Evolutionary conservation across 768 basidiomycete genomes (phyloP), one percentile per base, ranked within the genome.

Genomic region (Pisolithus tinctorius): DNA sequence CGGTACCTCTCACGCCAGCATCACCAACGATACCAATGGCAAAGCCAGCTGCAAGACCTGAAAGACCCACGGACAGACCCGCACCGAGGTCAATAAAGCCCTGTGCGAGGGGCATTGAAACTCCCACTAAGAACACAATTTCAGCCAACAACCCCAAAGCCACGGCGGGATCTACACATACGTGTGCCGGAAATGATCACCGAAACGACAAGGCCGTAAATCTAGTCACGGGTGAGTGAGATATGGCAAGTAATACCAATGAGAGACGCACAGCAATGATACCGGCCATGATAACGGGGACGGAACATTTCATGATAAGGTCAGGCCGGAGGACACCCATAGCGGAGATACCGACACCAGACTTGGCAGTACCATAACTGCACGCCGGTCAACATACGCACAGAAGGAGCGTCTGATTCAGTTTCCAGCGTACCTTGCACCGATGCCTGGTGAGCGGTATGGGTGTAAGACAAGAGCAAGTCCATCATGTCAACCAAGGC

Each of bases 261-360:
- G 8, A 30, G 46, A 30, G 39, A 55, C 92, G 58, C 60, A 98
- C 95, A 69, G 90, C 95, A 74, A 98, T 96, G 76, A 98, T 98
- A 93, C 95, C 95, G 79, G 95, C 95, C 95, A 98, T 97, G 72
- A 99, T 88, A 69, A 97, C 93, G 43, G 94, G 94, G 48, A 98
- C 83, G 58, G 88, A 86, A 81, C 88, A 94, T 78, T 86, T 93
- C 89, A 98, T 95, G 90, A 97, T 94, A 63, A 86, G 77, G 77
- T 95, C 94, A 47, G 94, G 95, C 56, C 93, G 84, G 52, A 96
- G 83, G 60, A 95, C 91, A 50, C 94, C 92, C 96, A 96, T 98
- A 58, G 96, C 94, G 51, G 93, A 88, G 59, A 96, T 92, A 63
- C 93, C 92, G 59, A 93, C 96, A 64, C 96, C 96, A 61, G 96